Base-by-base conservation (phyloP, 768 basidiomycete genomes). In the Boletus reticulatus region DNA sequence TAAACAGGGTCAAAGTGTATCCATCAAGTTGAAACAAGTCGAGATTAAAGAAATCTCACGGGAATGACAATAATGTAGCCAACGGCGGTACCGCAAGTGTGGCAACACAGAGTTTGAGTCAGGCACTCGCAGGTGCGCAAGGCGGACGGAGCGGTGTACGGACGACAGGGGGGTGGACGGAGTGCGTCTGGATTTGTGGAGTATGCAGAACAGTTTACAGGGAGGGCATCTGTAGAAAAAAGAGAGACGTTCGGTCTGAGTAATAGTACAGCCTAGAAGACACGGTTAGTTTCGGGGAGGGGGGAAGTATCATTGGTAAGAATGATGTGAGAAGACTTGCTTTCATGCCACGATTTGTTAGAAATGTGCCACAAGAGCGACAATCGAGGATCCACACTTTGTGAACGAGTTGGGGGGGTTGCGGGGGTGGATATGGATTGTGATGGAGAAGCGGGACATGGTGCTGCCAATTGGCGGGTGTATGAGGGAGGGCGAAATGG, bases 321-420 rank as follows among this genome's bases (percentile, higher is more conserved):
- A 38, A 39, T 4, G 50, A 39, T 17, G 14, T 36, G 38, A 29
- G 34, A 43, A 38, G 43, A 56, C 79, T 69, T 62, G 84, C 89
- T 80, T 89, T 88, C 91, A 93, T 93, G 53, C 85, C 91, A 27
- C 91, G 81, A 68, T 93, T 92, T 16, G 90, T 89, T 46, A 93
- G 72, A 66, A 92, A 92, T 19, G 78, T 81, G 31, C 77, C 77
- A 67, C 92, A 93, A 8, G 82, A 77, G 60, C 78, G 83, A 72
- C 92, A 94, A 67, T 89, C 85, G 50, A 94, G 73, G 32, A 89
- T 83, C 84, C 88, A 92, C 50, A 93, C 89, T 70, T 87, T 87
- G 71, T 89, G 88, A 9, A 79, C 73, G 45, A 83, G 68, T 39
- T 72, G 69, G 1, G 67, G 64, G 3, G 64, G 61, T 38, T 74